Evolutionary conservation across 768 basidiomycete genomes (phyloP).

Genomic region (Boletales sp.): DNA sequence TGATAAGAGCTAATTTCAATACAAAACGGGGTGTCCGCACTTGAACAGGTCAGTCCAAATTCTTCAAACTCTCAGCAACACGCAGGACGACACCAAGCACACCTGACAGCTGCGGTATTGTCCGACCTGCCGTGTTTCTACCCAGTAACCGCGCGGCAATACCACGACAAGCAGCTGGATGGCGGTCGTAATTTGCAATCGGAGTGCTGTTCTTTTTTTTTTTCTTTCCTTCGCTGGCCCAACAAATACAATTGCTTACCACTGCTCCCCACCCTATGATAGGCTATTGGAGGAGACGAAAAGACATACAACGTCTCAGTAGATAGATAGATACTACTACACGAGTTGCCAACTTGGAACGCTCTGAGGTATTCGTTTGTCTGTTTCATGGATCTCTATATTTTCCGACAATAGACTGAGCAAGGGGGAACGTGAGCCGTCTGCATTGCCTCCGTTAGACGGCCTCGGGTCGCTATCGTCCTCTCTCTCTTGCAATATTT

Average conservation of each 20-base stretch:
- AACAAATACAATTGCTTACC: background rate
- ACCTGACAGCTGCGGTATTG: slow-evolving; percentile 16
- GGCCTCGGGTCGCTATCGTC: no score
- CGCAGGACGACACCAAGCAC: slow-evolving; percentile 25
- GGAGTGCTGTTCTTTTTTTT: slow-evolving; percentile 5
- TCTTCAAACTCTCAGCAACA: background rate
- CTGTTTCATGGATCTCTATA: no score
- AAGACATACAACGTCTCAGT: no score
- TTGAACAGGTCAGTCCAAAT: slow-evolving; percentile 5
- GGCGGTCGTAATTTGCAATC: slow-evolving; percentile 30
- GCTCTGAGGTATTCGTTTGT: no score
- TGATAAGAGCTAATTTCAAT: background rate
- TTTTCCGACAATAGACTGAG: no score
- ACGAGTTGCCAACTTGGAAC: no score
- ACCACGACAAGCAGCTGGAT: slow-evolving; percentile 14
- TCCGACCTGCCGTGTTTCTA: slow-evolving; percentile 16
- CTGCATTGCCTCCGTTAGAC: no score
- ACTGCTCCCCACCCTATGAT: background rate
- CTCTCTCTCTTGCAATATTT: no score
- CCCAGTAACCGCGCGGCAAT: slow-evolving; percentile 15
- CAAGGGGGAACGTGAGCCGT: no score
- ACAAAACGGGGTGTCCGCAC: background rate
- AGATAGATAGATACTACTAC: no score
- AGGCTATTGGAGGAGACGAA: no score
- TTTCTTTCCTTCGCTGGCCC: background rate